phyloP scores from a whole-genome alignment of 208 protist genomes.

The Trypanosoma theileri region DNA sequence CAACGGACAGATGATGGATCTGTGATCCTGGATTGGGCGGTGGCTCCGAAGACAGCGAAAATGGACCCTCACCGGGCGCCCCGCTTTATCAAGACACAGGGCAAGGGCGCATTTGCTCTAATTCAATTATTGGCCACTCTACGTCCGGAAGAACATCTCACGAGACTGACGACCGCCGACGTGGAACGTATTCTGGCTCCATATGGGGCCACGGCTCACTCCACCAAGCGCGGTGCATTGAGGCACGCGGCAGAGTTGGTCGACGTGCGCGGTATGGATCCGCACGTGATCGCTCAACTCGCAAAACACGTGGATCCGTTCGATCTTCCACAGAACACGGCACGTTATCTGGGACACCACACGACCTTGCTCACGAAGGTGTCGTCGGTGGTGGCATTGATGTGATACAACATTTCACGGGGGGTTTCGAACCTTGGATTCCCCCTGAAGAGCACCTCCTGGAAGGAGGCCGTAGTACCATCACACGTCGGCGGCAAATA shows the following conservation, averaged over 20 bases:
- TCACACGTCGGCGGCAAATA: not conserved
- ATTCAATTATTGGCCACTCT: not conserved
- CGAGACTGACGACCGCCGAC: not conserved
- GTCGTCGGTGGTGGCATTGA: not conserved
- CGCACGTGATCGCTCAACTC: not conserved
- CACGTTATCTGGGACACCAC: not conserved
- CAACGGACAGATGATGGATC: not conserved
- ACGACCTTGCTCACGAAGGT: not conserved
- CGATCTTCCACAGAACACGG: constrained; percentile 1
- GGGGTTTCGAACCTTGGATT: not conserved
- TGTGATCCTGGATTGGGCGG: constrained; percentile 1
- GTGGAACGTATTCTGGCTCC: not conserved
- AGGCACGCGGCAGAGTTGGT: not conserved
- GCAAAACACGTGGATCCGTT: constrained; percentile 1
- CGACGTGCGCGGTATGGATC: not conserved
- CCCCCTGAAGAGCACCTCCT: not conserved
- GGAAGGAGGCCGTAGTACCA: not conserved
- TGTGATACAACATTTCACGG: not conserved
- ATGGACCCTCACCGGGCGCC: not conserved
- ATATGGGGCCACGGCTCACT: not conserved
- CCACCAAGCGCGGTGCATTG: not conserved
- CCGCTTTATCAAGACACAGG: not conserved
- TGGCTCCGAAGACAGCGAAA: not conserved
- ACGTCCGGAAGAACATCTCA: not conserved
- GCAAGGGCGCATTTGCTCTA: not conserved